These are phyloP conservation scores for Westerdykella ornata DNA, from an alignment of 2,329 filamentous ascomycete genomes.

Conservation along the genomic window DNA sequence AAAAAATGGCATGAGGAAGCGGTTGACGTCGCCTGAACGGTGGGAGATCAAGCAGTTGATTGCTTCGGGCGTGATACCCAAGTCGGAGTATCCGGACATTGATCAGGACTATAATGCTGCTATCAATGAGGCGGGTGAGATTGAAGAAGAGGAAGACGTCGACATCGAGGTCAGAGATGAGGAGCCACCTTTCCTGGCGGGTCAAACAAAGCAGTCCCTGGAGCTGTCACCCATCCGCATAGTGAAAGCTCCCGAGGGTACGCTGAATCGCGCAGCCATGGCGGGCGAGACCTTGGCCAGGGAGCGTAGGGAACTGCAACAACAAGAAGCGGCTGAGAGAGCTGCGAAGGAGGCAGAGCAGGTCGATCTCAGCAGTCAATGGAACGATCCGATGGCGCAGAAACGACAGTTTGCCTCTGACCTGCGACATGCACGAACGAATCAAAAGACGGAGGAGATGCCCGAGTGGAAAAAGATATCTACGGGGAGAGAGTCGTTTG, in stretches of 20 bases:
- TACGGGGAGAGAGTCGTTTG: constrained; percentile 71
- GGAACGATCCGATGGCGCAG: constrained; percentile 96
- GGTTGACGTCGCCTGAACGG: constrained; percentile 90
- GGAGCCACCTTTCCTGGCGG: constrained; percentile 89
- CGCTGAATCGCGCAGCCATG: constrained; percentile 93
- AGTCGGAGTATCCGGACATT: constrained; percentile 87
- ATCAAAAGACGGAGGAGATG: constrained; percentile 58
- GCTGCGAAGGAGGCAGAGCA: constrained; percentile 66
- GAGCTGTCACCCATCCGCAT: constrained; percentile 94
- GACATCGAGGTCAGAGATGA: constrained; percentile 96
- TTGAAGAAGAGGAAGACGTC: constrained; percentile 92
- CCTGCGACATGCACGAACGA: constrained; percentile 58
- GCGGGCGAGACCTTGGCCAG: constrained; percentile 81
- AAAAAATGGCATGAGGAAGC: constrained; percentile 62
- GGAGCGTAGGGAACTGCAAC: constrained; percentile 79
- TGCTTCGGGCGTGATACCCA: constrained; percentile 86
- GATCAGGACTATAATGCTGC: constrained; percentile 91
- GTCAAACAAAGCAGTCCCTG: constrained; percentile 92
- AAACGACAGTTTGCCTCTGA: constrained; percentile 86
- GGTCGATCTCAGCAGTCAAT: constrained; percentile 80
- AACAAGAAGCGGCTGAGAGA: constrained; percentile 78
- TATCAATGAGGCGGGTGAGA: constrained; percentile 73
- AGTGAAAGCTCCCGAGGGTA: constrained; percentile 96
- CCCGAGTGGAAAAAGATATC: constrained; percentile 91
- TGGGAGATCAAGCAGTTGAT: constrained; percentile 98